Evolutionary conservation across 2,329 filamentous ascomycete species (phyloP), one percentile per base, ranked within the genome.

Genomic region (Beauveria sp.): DNA sequence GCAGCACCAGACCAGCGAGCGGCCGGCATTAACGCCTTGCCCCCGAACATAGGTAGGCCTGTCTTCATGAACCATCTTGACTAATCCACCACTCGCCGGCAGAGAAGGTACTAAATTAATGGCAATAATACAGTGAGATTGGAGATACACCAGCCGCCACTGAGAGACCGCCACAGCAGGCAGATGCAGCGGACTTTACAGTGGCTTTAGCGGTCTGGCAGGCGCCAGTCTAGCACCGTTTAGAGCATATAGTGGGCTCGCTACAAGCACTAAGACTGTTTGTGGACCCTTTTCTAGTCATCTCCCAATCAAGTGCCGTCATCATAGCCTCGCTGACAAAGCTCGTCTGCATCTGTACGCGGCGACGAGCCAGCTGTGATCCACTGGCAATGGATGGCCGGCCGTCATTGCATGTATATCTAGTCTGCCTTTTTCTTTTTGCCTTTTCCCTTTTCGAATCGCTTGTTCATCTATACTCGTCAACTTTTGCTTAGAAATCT

Each of bases 321-420:
- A 14, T 45, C 5, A n/a, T 7, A 5, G n/a, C 12, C 34, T 38
- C 53, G 59, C 59, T 61, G 59, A 61, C 59, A 61, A 60, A 60
- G 58, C 58, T 40, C 34, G 10, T 45, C 30, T 42, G 18, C 22
- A 26, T 42, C 47, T 59, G 38, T 14, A 52, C 22, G 7, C 57
- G 40, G 57, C 57, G 57, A 53, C 12, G 18, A 30, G 38, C 38
- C 46, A 53, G 28, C 28, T 14, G 34, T 57, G 52, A 50, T 61
- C 52, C 59, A 61, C 59, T 47, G 52, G 18, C 24, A 7, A 50
- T 43, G 28, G 53, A 51, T 30, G 46, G 46, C 46, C 52, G 42
- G 59, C 18, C 30, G 52, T 55, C 51, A 51, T 52, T 49, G 24
- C 24, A 8, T 51, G 9, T 59, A 59, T 51, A 52, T 59, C 57